These are phyloP conservation scores for Capsicum rhomboideum DNA, from an alignment of 257 asterid species.

Conservation along the genomic window DNA sequence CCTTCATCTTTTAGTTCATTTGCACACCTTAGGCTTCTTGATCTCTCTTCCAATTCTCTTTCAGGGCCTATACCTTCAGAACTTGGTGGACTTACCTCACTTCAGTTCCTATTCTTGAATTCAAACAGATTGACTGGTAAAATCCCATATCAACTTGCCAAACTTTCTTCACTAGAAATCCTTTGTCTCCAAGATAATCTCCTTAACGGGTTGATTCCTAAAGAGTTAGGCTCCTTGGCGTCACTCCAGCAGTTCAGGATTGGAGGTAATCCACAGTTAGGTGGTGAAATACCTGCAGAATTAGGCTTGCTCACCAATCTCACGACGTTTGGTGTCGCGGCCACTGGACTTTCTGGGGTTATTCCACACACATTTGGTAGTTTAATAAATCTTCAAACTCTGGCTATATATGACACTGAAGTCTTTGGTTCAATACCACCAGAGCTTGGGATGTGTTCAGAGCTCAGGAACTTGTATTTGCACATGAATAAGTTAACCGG, in stretches of 20 bases:
- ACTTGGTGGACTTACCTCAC: conserved; percentile 42
- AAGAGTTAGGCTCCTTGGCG: conserved; percentile 45
- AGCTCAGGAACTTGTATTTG: conserved; percentile 60
- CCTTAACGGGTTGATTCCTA: conserved; percentile 64
- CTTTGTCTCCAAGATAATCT: conserved; percentile 83
- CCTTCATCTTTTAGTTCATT: conserved; percentile 55
- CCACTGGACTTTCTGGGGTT: conserved; percentile 66
- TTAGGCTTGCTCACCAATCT: conserved; percentile 64
- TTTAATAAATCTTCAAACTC: conserved; percentile 47
- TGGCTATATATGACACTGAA: conserved; percentile 73
- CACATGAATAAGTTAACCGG: conserved; percentile 85
- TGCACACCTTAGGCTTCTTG: conserved; percentile 54
- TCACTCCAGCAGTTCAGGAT: conserved; percentile 80
- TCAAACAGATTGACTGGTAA: conserved; percentile 50
- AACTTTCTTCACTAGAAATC: conserved; percentile 60
- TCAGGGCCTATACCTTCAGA: conserved; percentile 57
- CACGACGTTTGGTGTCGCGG: conserved; percentile 81
- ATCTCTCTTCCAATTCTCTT: conserved; percentile 64
- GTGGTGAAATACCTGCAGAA: conserved; percentile 72
- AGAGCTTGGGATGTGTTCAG: conserved; percentile 53
- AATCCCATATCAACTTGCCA: conserved; percentile 48
- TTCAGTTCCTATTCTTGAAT: conserved; percentile 72
- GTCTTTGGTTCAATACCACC: conserved; percentile 73
- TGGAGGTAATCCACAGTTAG: conserved; percentile 63
- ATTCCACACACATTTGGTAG: conserved; percentile 79